Evolutionary conservation across 768 basidiomycete species (phyloP), one percentile per base, ranked within the genome.

Genomic region (Phallus indusiatus): DNA sequence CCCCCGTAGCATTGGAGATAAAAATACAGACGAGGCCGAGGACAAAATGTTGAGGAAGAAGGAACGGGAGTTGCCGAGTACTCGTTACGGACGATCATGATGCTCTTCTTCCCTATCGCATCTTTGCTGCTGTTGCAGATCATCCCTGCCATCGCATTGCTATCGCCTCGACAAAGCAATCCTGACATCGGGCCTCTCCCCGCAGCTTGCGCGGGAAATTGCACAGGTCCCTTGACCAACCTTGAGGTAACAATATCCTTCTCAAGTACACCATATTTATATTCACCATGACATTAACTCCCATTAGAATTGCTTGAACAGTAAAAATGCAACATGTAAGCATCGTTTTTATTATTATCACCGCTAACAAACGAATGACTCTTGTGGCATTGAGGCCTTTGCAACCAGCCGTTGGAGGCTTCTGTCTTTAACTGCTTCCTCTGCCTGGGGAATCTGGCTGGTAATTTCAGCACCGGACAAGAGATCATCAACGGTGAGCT

Each of bases 1-100:
- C 49, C 47, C 47, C 6, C 57, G 57, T n/a, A 59, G 48, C 55
- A 56, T n/a, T 56, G 55, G 6, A 47, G 48, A 46, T 16, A 22
- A 51, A 34, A 51, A 28, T 28, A 2, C 4, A 28, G 2, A 7
- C 4, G 28, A 28, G 28, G 7, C 28, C 7, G 28, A 7, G 28
- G 7, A 7, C 28, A 28, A 7, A 28, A 28, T 3, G 28, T 7
- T 3, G 28, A 2, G 28, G 28, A 7, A 2, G 28, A 3, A 3
- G 28, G 28, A 28, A 3, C 28, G 28, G 28, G 28, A 28, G 28
- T 28, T 28, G 28, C 28, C 28, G 28, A 28, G 4, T 28, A 28
- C 28, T n/a, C n/a, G n/a, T n/a, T n/a, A n/a, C n/a, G n/a, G n/a
- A n/a, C n/a, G n/a, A n/a, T n/a, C n/a, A n/a, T n/a, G n/a, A 28